Conservation (phyloP, 306 rosid genomes). For the Lathyrus oleraceus region DNA sequence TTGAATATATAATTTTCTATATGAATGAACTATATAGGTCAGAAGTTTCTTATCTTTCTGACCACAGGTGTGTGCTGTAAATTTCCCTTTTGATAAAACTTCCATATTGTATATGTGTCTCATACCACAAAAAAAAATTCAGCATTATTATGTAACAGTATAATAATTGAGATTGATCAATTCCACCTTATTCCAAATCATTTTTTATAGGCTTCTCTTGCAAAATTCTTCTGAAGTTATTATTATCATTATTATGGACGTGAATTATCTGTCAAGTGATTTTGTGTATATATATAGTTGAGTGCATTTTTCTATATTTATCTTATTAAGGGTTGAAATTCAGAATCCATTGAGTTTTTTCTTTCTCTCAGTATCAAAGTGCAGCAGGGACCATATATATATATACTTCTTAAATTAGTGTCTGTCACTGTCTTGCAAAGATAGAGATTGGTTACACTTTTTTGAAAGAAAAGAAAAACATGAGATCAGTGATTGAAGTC, state of each 20-base stretch:
- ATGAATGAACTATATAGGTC: conserved; percentile 39
- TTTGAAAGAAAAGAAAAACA: conserved; percentile 39
- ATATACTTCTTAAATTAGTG: conserved; percentile 54
- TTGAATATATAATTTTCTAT: conserved; percentile 19
- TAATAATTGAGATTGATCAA: conserved; percentile 46
- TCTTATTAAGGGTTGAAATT: conserved; percentile 33
- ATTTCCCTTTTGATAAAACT: conserved; percentile 19
- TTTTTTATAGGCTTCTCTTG: background rate
- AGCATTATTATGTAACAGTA: conserved; percentile 41
- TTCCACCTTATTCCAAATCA: conserved; percentile 36
- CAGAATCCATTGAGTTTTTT: conserved; percentile 39
- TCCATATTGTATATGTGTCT: conserved; percentile 65
- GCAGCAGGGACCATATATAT: conserved; percentile 44
- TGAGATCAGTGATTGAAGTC: conserved; percentile 43
- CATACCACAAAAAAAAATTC: conserved; percentile 24
- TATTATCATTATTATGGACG: too few relatives aligned
- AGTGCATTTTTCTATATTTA: conserved; percentile 35
- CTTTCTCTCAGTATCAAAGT: conserved; percentile 36
- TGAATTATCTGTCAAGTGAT: conserved; percentile 19
- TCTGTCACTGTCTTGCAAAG: conserved; percentile 61
- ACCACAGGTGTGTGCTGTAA: conserved; percentile 65
- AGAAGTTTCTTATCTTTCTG: conserved; percentile 48
- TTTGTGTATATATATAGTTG: conserved; percentile 37
- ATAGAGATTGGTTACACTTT: conserved; percentile 56
- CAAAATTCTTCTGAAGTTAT: too few relatives aligned